These are phyloP conservation scores for Fusarium drepaniforme DNA, from an alignment of 2,329 filamentous ascomycete species.

Conservation along the genomic window DNA sequence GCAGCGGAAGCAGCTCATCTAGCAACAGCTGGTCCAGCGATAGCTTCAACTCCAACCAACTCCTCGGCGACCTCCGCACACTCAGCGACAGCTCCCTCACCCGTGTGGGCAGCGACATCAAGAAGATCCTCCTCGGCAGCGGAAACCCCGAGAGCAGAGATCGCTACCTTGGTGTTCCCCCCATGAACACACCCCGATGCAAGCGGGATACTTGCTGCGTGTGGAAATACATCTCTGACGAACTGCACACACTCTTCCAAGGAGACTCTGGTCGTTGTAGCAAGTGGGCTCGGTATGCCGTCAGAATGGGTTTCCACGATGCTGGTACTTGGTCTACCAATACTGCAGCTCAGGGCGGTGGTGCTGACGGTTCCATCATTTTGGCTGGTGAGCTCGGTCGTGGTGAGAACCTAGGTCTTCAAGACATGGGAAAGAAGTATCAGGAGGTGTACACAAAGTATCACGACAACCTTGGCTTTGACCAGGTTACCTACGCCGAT, in stretches of 20 bases:
- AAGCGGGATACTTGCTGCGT: slow-evolving; percentile 57
- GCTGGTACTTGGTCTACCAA: slow-evolving; percentile 58
- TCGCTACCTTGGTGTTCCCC: slow-evolving; percentile 40
- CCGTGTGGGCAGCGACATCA: slow-evolving; percentile 52
- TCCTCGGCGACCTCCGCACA: slow-evolving; percentile 55
- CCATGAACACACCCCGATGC: slow-evolving; percentile 43
- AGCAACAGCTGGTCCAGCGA: slow-evolving; percentile 22
- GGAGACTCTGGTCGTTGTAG: slow-evolving; percentile 56
- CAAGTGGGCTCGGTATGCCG: slow-evolving; percentile 56
- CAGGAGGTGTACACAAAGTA: slow-evolving; percentile 56
- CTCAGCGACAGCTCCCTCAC: slow-evolving; percentile 49
- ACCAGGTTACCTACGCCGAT: slow-evolving; percentile 63
- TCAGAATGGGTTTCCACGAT: slow-evolving; percentile 63
- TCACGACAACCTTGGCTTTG: slow-evolving; percentile 46
- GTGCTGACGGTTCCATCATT: slow-evolving; percentile 61
- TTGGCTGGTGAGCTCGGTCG: slow-evolving; percentile 53
- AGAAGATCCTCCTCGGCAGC: slow-evolving; percentile 50
- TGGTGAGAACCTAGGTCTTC: slow-evolving; percentile 61
- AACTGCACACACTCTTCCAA: slow-evolving; percentile 52
- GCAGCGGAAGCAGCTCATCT: not conserved
- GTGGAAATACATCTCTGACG: slow-evolving; percentile 57
- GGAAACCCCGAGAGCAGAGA: slow-evolving; percentile 44
- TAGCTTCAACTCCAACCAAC: slow-evolving; percentile 36
- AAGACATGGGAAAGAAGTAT: slow-evolving; percentile 56
- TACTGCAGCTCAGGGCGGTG: slow-evolving; percentile 50